phyloP scores from a whole-genome alignment of 257 asterid genomes.

The Cinchona pubescens region DNA sequence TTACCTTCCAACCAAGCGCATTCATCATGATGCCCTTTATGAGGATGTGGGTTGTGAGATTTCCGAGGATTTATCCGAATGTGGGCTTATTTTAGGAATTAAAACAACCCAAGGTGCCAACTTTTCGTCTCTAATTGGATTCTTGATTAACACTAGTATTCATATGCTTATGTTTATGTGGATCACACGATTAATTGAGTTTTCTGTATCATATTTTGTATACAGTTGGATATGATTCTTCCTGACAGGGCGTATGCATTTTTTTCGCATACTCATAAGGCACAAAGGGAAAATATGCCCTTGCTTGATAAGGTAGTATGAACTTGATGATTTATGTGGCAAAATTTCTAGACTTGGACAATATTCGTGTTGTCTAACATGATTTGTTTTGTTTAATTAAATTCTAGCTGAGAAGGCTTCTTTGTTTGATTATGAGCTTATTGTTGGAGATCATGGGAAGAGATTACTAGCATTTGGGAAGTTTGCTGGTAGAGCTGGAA shows the following conservation, averaged over 20 bases:
- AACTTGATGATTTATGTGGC: not conserved
- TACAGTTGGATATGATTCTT: slow-evolving; percentile 96
- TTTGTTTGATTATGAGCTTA: slow-evolving; percentile 89
- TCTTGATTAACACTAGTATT: too few relatives aligned
- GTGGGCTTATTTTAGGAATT: slow-evolving; percentile 87
- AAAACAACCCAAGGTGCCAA: slow-evolving; percentile 83
- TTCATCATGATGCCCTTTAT: slow-evolving; percentile 87
- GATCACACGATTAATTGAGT: too few relatives aligned
- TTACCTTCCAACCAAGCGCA: slow-evolving; percentile 89
- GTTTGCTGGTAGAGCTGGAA: slow-evolving; percentile 97
- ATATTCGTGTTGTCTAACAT: not conserved
- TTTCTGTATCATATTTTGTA: slow-evolving; percentile 12
- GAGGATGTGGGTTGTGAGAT: slow-evolving; percentile 95
- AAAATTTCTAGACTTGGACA: not conserved
- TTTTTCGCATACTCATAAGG: slow-evolving; percentile 97
- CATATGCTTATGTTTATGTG: too few relatives aligned
- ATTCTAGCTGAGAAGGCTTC: slow-evolving; percentile 74
- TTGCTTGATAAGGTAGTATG: slow-evolving; percentile 78
- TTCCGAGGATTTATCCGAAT: slow-evolving; percentile 80
- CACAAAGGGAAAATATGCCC: slow-evolving; percentile 92
- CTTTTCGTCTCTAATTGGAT: not conserved
- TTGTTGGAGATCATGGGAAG: slow-evolving; percentile 79
- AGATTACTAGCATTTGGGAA: too few relatives aligned
- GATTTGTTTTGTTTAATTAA: slow-evolving; percentile 37
- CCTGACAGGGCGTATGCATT: slow-evolving; percentile 81